Conservation (phyloP, 2,329 filamentous ascomycete species). For the Microdochium paspali region DNA sequence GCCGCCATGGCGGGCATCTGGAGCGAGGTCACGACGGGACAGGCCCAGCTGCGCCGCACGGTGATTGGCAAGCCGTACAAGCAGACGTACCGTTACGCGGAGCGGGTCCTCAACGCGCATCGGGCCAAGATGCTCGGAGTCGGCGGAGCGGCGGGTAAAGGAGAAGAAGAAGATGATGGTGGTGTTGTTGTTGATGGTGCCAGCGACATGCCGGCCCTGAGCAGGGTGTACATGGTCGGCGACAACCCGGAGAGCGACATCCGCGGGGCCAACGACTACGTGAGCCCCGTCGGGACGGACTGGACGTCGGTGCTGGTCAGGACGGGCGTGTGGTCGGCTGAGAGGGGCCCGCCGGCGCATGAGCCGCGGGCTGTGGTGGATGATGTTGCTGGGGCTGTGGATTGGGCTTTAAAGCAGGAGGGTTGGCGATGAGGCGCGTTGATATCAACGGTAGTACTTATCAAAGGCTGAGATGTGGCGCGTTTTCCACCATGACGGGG, state of each 20-base stretch:
- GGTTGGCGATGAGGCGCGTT: conserved; percentile 20
- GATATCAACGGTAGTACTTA: too few species aligned
- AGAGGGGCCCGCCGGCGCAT: conserved; percentile 41
- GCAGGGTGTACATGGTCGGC: conserved; percentile 87
- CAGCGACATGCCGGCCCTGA: conserved; percentile 34
- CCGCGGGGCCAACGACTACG: conserved; percentile 70
- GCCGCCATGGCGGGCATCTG: conserved; percentile 75
- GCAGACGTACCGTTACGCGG: conserved; percentile 75
- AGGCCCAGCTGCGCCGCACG: conserved; percentile 45
- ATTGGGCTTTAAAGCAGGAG: conserved; percentile 61
- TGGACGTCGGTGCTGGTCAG: conserved; percentile 73
- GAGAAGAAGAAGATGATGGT: conserved; percentile 5
- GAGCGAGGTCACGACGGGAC: conserved; percentile 58
- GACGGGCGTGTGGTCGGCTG: conserved; percentile 62
- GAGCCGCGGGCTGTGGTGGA: conserved; percentile 58
- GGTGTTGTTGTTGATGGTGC: too few species aligned
- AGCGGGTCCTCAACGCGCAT: conserved; percentile 59
- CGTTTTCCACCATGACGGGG: too few species aligned
- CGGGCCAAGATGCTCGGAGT: conserved; percentile 25
- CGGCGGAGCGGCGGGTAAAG: conserved; percentile 24
- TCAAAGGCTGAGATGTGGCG: too few species aligned
- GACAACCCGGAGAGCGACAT: conserved; percentile 90
- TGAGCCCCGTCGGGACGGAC: conserved; percentile 54
- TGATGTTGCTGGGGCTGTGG: conserved; percentile 68
- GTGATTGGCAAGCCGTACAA: conserved; percentile 77